Evolutionary conservation across 2,329 filamentous ascomycete species (phyloP).

Genomic region (Alternaria triticina): DNA sequence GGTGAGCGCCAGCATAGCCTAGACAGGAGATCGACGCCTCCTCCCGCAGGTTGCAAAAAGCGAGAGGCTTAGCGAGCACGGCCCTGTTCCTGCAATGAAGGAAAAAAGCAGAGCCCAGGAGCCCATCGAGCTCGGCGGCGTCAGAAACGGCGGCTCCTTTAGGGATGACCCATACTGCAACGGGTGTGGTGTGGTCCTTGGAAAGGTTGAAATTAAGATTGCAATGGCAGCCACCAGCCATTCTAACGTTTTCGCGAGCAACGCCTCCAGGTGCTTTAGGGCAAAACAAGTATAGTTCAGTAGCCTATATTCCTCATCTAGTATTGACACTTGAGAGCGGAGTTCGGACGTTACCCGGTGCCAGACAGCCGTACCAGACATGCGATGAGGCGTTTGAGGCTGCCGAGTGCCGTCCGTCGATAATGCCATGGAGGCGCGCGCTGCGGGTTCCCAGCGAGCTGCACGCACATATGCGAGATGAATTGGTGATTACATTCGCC

Average conservation of each 20-base stretch:
- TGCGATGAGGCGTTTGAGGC: not conserved
- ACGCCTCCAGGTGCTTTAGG: conserved; percentile 16
- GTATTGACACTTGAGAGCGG: conserved; percentile 24
- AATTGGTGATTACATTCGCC: conserved; percentile 7
- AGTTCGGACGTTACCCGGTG: conserved; percentile 12
- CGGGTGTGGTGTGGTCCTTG: conserved; percentile 23
- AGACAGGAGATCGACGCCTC: conserved; percentile 31
- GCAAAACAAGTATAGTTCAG: conserved; percentile 13
- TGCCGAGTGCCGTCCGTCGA: not conserved
- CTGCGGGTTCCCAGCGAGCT: conserved; percentile 5
- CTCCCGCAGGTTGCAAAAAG: conserved; percentile 25
- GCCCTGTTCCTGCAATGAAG: conserved; percentile 18
- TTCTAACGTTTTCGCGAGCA: conserved; percentile 6
- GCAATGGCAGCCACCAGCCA: conserved; percentile 31
- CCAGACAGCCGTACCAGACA: conserved; percentile 2
- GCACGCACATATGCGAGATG: conserved; percentile 14
- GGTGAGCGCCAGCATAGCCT: conserved; percentile 15
- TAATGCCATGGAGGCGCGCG: not conserved
- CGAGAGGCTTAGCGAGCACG: conserved; percentile 29
- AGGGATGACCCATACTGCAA: conserved; percentile 27
- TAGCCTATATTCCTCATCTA: conserved; percentile 18
- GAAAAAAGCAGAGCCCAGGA: conserved; percentile 16
- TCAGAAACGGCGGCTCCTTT: conserved; percentile 31
- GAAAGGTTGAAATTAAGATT: conserved; percentile 35
- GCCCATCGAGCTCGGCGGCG: conserved; percentile 26